Evolutionary conservation across 352 stramenopile genomes (phyloP).

Genomic region (Phytophthora parvispora): DNA sequence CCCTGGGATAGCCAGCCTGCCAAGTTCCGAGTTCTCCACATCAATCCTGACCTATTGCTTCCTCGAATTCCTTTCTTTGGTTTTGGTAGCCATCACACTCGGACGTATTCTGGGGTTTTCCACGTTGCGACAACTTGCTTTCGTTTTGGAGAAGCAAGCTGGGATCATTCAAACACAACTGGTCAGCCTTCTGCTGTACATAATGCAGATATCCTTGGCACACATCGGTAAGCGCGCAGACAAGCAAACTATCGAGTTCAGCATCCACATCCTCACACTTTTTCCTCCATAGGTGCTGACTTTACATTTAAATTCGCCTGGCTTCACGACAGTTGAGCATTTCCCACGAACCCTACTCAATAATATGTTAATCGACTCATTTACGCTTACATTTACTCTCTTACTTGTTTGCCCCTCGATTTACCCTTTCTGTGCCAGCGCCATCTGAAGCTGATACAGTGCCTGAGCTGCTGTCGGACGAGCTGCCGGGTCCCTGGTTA

Average conservation of each 20-base stretch:
- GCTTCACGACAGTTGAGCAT: neutral
- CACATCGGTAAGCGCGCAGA: constrained; percentile 40
- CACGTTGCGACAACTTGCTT: constrained; percentile 28
- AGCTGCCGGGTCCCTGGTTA: constrained; percentile 21
- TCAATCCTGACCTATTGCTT: constrained; percentile 9
- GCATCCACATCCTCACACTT: too few relatives aligned
- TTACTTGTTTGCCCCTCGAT: neutral
- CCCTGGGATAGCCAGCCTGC: neutral
- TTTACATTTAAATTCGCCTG: neutral
- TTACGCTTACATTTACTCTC: neutral
- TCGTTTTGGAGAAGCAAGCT: constrained; percentile 39
- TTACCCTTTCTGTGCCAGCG: constrained; percentile 11
- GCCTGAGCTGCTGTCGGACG: constrained; percentile 37
- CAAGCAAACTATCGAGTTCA: too few relatives aligned
- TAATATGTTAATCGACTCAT: neutral
- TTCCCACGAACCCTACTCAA: neutral
- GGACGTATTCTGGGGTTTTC: constrained; percentile 17
- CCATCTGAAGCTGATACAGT: constrained; percentile 26
- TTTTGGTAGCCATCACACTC: neutral
- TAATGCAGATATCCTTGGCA: constrained; percentile 36
- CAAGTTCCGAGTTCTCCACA: neutral
- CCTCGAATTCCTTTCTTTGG: constrained; percentile 11
- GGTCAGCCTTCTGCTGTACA: constrained; percentile 34
- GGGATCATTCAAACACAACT: constrained; percentile 38
- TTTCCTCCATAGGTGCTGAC: neutral